phyloP scores from a whole-genome alignment of 2,329 filamentous ascomycete genomes.

The Cytospora chrysosperma region DNA sequence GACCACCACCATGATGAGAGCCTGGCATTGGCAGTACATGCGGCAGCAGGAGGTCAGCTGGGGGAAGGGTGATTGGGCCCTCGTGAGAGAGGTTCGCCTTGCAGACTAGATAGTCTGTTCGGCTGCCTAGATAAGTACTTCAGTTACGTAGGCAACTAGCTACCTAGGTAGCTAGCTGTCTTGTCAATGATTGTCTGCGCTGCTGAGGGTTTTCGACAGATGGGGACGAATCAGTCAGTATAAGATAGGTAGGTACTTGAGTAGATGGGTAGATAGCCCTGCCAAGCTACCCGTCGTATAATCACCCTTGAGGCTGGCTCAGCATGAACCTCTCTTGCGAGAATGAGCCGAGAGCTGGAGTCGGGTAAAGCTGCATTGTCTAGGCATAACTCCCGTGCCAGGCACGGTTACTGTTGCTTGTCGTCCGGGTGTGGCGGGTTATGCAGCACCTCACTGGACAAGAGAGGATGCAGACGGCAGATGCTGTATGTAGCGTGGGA shows the following conservation, averaged over 20 bases:
- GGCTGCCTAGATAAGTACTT: conserved; percentile 1
- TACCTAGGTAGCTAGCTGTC: conserved; percentile 1
- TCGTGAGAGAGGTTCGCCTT: neutral
- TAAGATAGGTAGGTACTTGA: neutral
- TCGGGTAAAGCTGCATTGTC: neutral
- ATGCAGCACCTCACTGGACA: neutral
- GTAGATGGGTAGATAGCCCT: neutral
- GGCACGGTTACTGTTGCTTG: too few relatives aligned
- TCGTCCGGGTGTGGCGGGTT: neutral
- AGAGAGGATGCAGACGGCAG: neutral
- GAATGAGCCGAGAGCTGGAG: neutral
- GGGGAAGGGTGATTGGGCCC: neutral
- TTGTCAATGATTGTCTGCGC: neutral
- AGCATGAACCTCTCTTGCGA: neutral
- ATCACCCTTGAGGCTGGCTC: neutral
- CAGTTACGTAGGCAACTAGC: too few relatives aligned
- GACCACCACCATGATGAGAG: neutral
- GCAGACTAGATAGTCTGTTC: neutral
- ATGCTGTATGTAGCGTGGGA: conserved; percentile 1
- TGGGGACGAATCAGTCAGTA: too few relatives aligned
- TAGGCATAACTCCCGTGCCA: neutral
- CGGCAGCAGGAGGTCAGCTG: conserved; percentile 5
- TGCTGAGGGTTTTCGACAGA: too few relatives aligned
- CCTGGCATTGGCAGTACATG: too few relatives aligned
- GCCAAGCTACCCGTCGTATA: neutral